phyloP scores from a whole-genome alignment of 192 early-diverging fungal species.

The Linnemannia exigua region DNA sequence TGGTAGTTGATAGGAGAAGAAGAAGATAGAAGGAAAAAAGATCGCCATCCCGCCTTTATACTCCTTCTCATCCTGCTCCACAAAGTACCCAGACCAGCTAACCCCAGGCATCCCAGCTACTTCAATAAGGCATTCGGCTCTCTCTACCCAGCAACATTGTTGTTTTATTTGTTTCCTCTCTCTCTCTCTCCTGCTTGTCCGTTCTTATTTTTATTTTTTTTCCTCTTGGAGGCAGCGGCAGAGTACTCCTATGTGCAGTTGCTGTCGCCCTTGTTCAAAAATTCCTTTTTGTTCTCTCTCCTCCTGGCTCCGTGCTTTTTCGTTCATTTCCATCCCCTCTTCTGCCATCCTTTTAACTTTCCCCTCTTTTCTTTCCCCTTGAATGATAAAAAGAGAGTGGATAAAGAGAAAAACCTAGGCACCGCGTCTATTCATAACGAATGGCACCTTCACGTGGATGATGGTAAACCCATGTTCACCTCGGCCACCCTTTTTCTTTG shows the following conservation, averaged over 20 bases:
- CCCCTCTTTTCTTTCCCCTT: neutral
- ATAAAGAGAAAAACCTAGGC: neutral
- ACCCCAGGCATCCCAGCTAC: neutral
- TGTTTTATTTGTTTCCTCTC: neutral
- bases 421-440: neutral
- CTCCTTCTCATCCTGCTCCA: no score
- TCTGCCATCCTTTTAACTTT: no score
- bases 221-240: neutral
- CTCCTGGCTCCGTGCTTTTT: neutral
- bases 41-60: neutral
- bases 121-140: neutral
- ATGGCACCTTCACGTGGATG: neutral
- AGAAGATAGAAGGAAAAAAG: neutral
- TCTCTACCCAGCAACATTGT: neutral
- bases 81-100: no score
- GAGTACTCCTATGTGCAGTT: neutral
- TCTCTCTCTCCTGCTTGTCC: neutral
- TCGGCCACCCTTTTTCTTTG: neutral
- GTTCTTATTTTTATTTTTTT: neutral
- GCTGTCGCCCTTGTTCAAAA: neutral
- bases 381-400: neutral
- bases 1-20: neutral
- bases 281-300: neutral
- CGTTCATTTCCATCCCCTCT: neutral
- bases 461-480: neutral